A percentile compares a stretch with the other conserved stretches of the same genome.
Evolutionary conservation across 345 rosid species (phyloP).

Genomic region (Aquilaria sinensis): DNA sequence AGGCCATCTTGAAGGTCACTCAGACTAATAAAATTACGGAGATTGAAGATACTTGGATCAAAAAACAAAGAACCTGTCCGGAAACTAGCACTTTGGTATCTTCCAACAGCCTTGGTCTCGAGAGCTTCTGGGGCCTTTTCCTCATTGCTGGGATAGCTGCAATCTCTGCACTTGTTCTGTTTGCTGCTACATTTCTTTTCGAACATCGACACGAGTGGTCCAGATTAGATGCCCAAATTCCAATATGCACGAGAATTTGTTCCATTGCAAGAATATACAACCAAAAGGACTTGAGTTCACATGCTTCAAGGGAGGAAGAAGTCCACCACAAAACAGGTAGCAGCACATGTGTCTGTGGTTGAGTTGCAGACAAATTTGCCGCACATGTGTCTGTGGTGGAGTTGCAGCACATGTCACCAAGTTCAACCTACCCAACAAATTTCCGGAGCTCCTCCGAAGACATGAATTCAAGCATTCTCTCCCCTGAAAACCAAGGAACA

Average conservation of each 20-base stretch:
- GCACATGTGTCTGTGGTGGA: slow-evolving; percentile 5
- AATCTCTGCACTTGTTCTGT: slow-evolving; percentile 22
- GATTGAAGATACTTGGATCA: slow-evolving; percentile 12
- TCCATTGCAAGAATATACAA: slow-evolving; percentile 19
- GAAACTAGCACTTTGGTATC: slow-evolving; percentile 10
- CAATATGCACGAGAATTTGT: slow-evolving; percentile 14
- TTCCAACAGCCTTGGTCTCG: slow-evolving; percentile 23
- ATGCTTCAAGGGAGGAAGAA: background rate
- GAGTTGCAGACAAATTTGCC: too few relatives aligned
- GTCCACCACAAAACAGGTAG: background rate
- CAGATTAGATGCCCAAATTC: slow-evolving; percentile 11
- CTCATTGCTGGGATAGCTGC: slow-evolving; percentile 33
- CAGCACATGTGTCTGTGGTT: slow-evolving; percentile 1
- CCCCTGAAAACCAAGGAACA: background rate
- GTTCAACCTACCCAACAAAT: slow-evolving; percentile 10
- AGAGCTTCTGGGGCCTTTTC: slow-evolving; percentile 40
- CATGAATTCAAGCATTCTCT: background rate
- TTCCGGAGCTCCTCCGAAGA: slow-evolving; percentile 6
- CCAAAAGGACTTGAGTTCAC: slow-evolving; percentile 8
- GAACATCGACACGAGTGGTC: slow-evolving; percentile 10
- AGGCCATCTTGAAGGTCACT: slow-evolving; percentile 9
- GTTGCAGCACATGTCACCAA: slow-evolving; percentile 15
- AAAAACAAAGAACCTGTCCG: slow-evolving; percentile 2
- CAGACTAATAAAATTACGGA: slow-evolving; percentile 18
- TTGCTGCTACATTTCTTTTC: slow-evolving; percentile 13